Percentiles rank a stretch among this genome's conserved stretches.
These are phyloP conservation scores for Aurifilum marmelostoma DNA, from an alignment of 2,329 filamentous ascomycete genomes.

Conservation along the genomic window DNA sequence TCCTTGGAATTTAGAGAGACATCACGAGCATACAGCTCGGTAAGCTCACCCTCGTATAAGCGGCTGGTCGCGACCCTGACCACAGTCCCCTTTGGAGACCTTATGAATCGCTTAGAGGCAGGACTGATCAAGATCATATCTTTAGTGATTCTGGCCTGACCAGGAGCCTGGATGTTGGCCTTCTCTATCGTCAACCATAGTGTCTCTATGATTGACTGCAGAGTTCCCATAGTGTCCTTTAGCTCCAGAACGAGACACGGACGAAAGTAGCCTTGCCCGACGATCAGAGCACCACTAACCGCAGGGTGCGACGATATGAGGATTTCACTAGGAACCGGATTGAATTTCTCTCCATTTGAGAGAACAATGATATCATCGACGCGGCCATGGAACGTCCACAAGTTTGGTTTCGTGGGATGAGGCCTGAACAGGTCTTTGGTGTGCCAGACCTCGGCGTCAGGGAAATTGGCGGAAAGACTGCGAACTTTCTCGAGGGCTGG, in stretches of 20 bases:
- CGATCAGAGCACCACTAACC: conserved; percentile 17
- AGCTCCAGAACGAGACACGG: conserved; percentile 19
- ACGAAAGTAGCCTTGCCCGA: conserved; percentile 17
- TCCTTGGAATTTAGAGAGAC: conserved; percentile 15
- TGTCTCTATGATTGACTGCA: conserved; percentile 10
- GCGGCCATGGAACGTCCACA: conserved; percentile 23
- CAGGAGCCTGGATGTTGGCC: conserved; percentile 20
- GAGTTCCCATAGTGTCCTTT: conserved; percentile 7
- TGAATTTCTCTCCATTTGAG: conserved; percentile 29
- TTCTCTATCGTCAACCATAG: conserved; percentile 25
- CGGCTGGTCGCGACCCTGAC: conserved; percentile 7
- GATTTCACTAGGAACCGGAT: conserved; percentile 26
- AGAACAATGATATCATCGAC: conserved; percentile 21
- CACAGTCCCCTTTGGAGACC: conserved; percentile 24
- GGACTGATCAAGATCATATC: conserved; percentile 19
- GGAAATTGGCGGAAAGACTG: conserved; percentile 29
- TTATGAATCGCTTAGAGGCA: not conserved
- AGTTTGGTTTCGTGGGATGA: conserved; percentile 5
- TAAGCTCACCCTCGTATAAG: conserved; percentile 9
- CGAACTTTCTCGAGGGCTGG: conserved; percentile 26
- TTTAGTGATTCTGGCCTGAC: conserved; percentile 16
- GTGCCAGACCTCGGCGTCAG: conserved; percentile 31
- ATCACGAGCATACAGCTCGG: conserved; percentile 13
- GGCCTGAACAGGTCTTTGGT: conserved; percentile 51
- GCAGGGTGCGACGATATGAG: conserved; percentile 17